Conservation (phyloP, 495 filamentous ascomycete species). For the Aspergillus cristatus region DNA sequence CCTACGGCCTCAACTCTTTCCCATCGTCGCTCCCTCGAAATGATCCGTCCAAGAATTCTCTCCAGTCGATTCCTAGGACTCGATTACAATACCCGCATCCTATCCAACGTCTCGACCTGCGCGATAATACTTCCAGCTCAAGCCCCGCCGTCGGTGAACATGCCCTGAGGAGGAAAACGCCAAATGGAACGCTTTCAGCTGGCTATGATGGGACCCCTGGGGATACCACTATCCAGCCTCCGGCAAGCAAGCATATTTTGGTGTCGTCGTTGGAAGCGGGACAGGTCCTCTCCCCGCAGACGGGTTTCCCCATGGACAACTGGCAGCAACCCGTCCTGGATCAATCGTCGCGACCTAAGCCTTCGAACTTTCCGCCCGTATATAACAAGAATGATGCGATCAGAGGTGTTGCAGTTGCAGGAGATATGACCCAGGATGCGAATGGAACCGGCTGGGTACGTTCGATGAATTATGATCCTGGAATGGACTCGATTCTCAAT, state of each 20-base stretch:
- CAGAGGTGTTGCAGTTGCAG: constrained; percentile 13
- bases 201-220: constrained; percentile 85
- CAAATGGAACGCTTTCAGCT: constrained; percentile 83
- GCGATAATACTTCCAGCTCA: constrained; percentile 16
- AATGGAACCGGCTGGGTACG: constrained; percentile 37
- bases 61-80: constrained; percentile 21
- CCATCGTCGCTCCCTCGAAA: constrained; percentile 13
- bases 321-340: constrained; percentile 25
- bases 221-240: constrained; percentile 67
- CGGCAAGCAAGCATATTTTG: constrained; percentile 82
- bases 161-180: constrained; percentile 84
- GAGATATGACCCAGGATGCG: constrained; percentile 26
- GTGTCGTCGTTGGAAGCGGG: constrained; percentile 47
- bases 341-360: constrained; percentile 19
- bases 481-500: constrained; percentile 43
- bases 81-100: constrained; percentile 37
- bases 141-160: constrained; percentile 47
- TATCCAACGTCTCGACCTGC: constrained; percentile 28
- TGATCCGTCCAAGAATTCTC: constrained; percentile 18
- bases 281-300: constrained; percentile 23
- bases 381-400: constrained; percentile 29
- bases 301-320: constrained; percentile 18
- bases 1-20: constrained; percentile 27
- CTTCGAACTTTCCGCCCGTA: constrained; percentile 35
- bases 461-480: constrained; percentile 31